Evolutionary conservation across 306 rosid species (phyloP).

Genomic region (Pyrus communis): DNA sequence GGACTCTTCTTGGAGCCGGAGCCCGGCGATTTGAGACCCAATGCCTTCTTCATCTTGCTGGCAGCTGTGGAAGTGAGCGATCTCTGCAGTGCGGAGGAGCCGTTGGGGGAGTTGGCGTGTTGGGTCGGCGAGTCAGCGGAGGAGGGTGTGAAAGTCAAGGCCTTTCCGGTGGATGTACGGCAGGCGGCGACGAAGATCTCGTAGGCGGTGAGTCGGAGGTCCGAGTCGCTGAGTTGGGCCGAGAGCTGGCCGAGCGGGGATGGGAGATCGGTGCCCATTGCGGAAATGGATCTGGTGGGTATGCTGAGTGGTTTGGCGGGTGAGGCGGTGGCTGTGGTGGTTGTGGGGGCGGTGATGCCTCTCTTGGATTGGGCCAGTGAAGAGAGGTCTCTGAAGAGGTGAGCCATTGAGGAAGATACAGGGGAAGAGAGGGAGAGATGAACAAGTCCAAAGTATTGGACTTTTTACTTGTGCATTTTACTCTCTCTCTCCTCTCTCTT

Average conservation of each 20-base stretch:
- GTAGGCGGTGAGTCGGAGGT: conserved; percentile 73
- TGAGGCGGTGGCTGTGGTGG: conserved; percentile 8
- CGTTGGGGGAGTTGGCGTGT: conserved; percentile 40
- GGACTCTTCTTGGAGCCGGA: conserved; percentile 83
- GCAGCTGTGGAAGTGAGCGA: conserved; percentile 94
- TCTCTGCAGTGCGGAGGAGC: conserved; percentile 61
- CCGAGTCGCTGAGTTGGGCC: conserved; percentile 58
- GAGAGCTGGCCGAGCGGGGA: conserved; percentile 81
- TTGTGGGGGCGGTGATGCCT: conserved; percentile 27
- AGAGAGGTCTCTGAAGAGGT: conserved; percentile 82
- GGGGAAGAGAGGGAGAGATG: neutral
- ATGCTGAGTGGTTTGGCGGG: conserved; percentile 22
- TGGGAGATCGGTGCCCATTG: conserved; percentile 52
- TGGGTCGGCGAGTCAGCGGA: conserved; percentile 44
- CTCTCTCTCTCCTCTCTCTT: neutral
- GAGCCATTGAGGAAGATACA: conserved; percentile 52
- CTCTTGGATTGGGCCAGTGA: conserved; percentile 84
- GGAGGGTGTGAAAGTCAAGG: conserved; percentile 39
- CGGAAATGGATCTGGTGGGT: conserved; percentile 15
- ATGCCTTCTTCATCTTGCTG: conserved; percentile 91
- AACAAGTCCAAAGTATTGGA: conserved; percentile 10
- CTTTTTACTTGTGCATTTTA: neutral
- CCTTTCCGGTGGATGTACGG: conserved; percentile 79
- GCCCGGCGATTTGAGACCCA: conserved; percentile 83
- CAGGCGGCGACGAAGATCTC: conserved; percentile 98